phyloP scores from a whole-genome alignment of 495 filamentous ascomycete genomes.

The Lentithecium fluviatile region DNA sequence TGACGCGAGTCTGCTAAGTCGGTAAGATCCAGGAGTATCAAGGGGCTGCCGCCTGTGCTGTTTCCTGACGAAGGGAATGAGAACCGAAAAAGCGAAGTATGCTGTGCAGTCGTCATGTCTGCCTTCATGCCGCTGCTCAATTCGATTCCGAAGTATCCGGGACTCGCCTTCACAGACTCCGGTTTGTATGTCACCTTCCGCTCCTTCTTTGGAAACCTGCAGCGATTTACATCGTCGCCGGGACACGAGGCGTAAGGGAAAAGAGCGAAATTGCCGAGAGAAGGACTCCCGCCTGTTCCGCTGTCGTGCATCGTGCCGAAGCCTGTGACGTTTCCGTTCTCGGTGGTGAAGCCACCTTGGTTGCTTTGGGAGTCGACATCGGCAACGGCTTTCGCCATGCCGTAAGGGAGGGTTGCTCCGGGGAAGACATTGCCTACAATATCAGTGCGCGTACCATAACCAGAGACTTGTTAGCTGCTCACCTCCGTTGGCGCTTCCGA shows the following conservation, averaged over 20 bases:
- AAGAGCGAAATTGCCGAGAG: slow-evolving; percentile 69
- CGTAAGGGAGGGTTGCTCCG: slow-evolving; percentile 69
- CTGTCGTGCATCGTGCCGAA: slow-evolving; percentile 72
- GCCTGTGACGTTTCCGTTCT: slow-evolving; percentile 60
- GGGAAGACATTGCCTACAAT: slow-evolving; percentile 66
- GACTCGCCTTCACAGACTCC: slow-evolving; percentile 56
- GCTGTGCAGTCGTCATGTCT: slow-evolving; percentile 67
- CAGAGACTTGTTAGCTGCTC: background rate
- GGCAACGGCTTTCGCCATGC: slow-evolving; percentile 75
- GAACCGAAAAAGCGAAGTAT: slow-evolving; percentile 68
- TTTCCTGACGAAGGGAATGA: slow-evolving; percentile 53
- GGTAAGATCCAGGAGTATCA: slow-evolving; percentile 66
- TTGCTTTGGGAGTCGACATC: slow-evolving; percentile 63
- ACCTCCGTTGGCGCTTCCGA: slow-evolving; percentile 42
- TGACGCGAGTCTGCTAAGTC: slow-evolving; percentile 65
- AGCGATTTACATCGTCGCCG: slow-evolving; percentile 61
- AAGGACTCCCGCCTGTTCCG: slow-evolving; percentile 47
- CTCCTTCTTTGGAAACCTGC: slow-evolving; percentile 60
- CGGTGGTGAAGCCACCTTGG: slow-evolving; percentile 69
- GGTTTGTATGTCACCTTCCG: slow-evolving; percentile 48
- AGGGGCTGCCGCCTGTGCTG: slow-evolving; percentile 42
- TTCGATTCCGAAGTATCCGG: slow-evolving; percentile 65
- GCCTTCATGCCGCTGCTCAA: slow-evolving; percentile 58
- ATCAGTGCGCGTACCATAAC: background rate
- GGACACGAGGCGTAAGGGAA: slow-evolving; percentile 67